Percentiles rank a stretch among this genome's conserved stretches.
Conservation (phyloP, 2,329 filamentous ascomycete species). For the Cladosporium sp. region DNA sequence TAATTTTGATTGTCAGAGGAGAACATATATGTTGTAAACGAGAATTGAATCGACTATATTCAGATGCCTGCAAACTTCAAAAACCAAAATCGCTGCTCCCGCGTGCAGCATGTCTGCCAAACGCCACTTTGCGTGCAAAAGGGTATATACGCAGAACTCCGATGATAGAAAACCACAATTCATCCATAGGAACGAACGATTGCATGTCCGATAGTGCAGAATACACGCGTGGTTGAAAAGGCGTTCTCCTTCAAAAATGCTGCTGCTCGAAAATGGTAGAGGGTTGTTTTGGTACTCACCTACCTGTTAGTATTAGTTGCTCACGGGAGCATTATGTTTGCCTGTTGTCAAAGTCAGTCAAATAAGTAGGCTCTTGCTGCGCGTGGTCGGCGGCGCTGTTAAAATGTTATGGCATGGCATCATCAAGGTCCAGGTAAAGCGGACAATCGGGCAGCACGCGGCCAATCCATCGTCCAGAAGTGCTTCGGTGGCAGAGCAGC, state of each 20-base stretch:
- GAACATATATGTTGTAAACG: no score
- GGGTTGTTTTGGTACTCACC: not conserved
- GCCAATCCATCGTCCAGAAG: not conserved
- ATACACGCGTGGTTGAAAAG: not conserved
- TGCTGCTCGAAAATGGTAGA: not conserved
- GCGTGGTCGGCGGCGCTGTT: not conserved
- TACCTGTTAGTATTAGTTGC: not conserved
- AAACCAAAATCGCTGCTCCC: not conserved
- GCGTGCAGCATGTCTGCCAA: not conserved
- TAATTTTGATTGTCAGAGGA: no score
- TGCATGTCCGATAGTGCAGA: not conserved
- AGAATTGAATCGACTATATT: not conserved
- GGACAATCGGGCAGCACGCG: not conserved
- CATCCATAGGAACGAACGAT: not conserved
- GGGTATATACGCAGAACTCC: slow-evolving; percentile 5
- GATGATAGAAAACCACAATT: not conserved
- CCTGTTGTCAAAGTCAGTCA: slow-evolving; percentile 1
- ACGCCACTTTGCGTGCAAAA: not conserved
- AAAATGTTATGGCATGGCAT: not conserved
- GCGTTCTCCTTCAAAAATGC: not conserved
- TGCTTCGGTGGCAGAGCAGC: not conserved
- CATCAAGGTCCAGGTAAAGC: not conserved
- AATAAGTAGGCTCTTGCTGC: not conserved
- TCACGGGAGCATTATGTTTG: not conserved
- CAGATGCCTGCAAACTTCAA: not conserved